Conservation (phyloP, 2,329 filamentous ascomycete species). For the Pseudogymnoascus destructans region DNA sequence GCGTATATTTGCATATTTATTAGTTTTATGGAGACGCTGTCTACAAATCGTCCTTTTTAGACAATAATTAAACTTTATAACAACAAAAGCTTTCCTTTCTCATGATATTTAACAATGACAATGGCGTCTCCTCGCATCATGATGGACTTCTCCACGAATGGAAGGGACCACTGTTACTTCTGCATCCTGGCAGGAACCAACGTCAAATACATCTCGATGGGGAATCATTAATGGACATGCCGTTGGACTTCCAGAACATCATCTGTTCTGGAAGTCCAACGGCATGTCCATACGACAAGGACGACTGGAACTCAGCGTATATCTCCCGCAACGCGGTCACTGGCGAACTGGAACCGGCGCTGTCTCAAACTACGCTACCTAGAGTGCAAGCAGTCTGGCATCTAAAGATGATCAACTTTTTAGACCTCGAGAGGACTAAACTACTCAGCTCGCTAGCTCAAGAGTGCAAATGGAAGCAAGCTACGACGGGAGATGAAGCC, state of each 20-base stretch:
- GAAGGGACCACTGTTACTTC: not conserved
- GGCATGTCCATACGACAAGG: not conserved
- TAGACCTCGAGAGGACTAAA: not conserved
- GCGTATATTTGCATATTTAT: not conserved
- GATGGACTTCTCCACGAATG: not conserved
- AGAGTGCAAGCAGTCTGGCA: not conserved
- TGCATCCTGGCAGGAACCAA: not conserved
- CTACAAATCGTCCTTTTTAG: not conserved
- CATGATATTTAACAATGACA: not conserved
- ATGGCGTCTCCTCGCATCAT: not conserved
- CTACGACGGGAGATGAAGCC: not conserved
- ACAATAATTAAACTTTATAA: not conserved
- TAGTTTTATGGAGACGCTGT: not conserved
- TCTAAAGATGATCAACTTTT: not conserved
- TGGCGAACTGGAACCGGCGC: not conserved
- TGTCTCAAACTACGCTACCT: not conserved
- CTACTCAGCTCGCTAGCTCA: not conserved
- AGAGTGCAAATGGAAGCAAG: not conserved
- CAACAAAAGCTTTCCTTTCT: not conserved
- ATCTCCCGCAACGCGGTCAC: not conserved
- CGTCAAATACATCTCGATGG: not conserved
- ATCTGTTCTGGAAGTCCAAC: too few species aligned
- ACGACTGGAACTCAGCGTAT: not conserved
- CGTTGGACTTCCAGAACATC: not conserved
- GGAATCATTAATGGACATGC: not conserved